phyloP scores from a whole-genome alignment of 257 asterid species.

The Scutellaria galericulata region DNA sequence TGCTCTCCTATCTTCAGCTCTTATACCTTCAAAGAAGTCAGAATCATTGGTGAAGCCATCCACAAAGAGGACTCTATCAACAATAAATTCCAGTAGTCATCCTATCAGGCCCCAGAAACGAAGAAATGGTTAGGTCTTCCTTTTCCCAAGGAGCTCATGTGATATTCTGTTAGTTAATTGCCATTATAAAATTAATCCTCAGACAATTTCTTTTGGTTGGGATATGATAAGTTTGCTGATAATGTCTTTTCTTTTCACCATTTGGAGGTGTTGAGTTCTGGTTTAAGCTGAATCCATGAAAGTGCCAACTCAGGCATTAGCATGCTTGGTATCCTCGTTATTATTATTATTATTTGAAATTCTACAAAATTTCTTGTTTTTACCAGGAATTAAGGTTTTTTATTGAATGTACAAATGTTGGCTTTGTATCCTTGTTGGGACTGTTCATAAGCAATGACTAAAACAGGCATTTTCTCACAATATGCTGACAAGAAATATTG shows the following conservation, averaged over 20 bases:
- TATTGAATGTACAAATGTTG: too few relatives aligned
- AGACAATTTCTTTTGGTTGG: slow-evolving; percentile 10
- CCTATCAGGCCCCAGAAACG: slow-evolving; percentile 56
- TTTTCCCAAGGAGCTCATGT: slow-evolving; percentile 20
- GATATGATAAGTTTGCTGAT: slow-evolving; percentile 5
- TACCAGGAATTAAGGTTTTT: too few relatives aligned
- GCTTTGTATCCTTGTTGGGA: too few relatives aligned
- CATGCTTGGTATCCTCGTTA: too few relatives aligned
- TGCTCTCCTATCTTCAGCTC: slow-evolving; percentile 92
- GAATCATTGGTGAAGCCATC: slow-evolving; percentile 55
- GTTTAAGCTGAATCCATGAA: slow-evolving; percentile 29
- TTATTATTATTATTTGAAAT: too few relatives aligned
- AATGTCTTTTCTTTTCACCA: background rate
- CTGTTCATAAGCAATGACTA: too few relatives aligned
- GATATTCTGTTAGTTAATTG: slow-evolving; percentile 13
- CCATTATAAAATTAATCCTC: slow-evolving; percentile 21
- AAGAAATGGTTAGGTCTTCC: slow-evolving; percentile 48
- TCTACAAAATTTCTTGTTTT: too few relatives aligned
- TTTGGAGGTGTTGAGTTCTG: slow-evolving; percentile 3
- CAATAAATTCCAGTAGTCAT: slow-evolving; percentile 37
- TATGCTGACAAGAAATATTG: background rate
- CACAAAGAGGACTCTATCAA: slow-evolving; percentile 51
- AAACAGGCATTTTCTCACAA: background rate
- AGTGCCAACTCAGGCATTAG: background rate
- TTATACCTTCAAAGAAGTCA: slow-evolving; percentile 81